Percentiles rank a stretch among this genome's conserved stretches.
These are phyloP conservation scores for Trypanosoma mega DNA, from an alignment of 208 protist genomes.

Conservation along the genomic window DNA sequence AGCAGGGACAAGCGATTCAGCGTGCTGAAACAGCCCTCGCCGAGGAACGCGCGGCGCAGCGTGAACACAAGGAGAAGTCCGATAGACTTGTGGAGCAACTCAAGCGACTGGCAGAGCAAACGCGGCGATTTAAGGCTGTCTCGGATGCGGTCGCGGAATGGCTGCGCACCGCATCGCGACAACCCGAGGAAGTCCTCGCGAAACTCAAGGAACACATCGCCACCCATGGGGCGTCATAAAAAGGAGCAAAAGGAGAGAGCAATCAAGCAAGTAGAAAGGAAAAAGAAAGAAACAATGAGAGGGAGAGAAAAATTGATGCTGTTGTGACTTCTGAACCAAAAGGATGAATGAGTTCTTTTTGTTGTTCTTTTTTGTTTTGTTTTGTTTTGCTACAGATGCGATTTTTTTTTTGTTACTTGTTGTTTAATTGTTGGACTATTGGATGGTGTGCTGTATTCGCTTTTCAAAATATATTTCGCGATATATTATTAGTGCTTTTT, in stretches of 20 bases:
- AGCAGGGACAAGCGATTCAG: conserved; percentile 45
- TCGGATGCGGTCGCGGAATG: conserved; percentile 29
- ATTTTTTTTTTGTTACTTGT: too few species aligned
- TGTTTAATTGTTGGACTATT: too few species aligned
- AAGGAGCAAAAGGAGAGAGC: background rate
- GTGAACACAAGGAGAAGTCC: conserved; percentile 42
- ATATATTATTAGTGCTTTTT: too few species aligned
- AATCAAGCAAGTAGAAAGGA: background rate
- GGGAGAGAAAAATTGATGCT: background rate
- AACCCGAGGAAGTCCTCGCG: conserved; percentile 53
- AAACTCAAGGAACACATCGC: conserved; percentile 27
- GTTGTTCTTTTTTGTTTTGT: too few species aligned
- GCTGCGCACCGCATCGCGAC: conserved; percentile 22
- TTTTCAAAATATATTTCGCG: too few species aligned
- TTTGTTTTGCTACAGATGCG: too few species aligned
- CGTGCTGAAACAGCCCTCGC: conserved; percentile 33
- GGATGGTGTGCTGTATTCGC: too few species aligned
- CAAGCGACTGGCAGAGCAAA: conserved; percentile 53
- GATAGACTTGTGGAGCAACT: conserved; percentile 35
- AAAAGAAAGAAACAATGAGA: background rate
- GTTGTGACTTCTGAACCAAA: too few species aligned
- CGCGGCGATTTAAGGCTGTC: conserved; percentile 41
- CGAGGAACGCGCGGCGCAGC: conserved; percentile 32
- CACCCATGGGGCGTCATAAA: too few species aligned
- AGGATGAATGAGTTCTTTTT: too few species aligned